Evolutionary conservation across 2,329 filamentous ascomycete species (phyloP).

Genomic region (Pseudogymnoascus sp.): DNA sequence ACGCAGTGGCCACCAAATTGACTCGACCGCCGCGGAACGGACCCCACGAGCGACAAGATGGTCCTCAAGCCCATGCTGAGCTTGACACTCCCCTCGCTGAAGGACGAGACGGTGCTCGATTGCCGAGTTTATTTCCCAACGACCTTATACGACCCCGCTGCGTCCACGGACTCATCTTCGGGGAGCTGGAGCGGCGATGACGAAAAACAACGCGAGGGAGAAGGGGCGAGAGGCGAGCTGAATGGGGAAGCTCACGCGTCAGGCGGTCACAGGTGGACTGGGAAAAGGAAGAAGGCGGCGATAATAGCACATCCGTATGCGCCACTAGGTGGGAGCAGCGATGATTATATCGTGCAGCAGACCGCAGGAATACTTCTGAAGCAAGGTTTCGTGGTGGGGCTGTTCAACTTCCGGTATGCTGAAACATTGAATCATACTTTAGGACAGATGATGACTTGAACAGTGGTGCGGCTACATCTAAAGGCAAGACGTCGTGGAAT

Average conservation of each 20-base stretch:
- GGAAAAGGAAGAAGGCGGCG: constrained; percentile 38
- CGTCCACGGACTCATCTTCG: not conserved
- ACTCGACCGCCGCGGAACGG: not conserved
- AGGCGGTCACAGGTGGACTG: constrained; percentile 18
- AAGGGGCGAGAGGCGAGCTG: not conserved
- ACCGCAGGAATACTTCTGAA: constrained; percentile 50
- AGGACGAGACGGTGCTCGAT: constrained; percentile 67
- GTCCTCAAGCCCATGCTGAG: constrained; percentile 50
- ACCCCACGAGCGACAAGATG: constrained; percentile 30
- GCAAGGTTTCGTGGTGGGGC: constrained; percentile 66
- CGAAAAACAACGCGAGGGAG: not conserved
- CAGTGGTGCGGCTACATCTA: constrained; percentile 68
- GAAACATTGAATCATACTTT: constrained; percentile 15
- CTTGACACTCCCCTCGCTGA: constrained; percentile 75
- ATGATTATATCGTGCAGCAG: constrained; percentile 69
- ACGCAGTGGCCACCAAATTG: not conserved
- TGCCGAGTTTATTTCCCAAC: constrained; percentile 74
- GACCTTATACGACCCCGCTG: constrained; percentile 10
- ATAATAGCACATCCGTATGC: constrained; percentile 88
- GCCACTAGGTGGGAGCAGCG: constrained; percentile 73
- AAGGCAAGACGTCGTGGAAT: constrained; percentile 80
- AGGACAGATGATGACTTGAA: constrained; percentile 6
- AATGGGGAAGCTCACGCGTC: not conserved
- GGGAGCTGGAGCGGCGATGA: not conserved
- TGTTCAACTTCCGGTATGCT: constrained; percentile 79